phyloP scores from a whole-genome alignment of 2,329 filamentous ascomycete species.

The Sporothrix luriei region DNA sequence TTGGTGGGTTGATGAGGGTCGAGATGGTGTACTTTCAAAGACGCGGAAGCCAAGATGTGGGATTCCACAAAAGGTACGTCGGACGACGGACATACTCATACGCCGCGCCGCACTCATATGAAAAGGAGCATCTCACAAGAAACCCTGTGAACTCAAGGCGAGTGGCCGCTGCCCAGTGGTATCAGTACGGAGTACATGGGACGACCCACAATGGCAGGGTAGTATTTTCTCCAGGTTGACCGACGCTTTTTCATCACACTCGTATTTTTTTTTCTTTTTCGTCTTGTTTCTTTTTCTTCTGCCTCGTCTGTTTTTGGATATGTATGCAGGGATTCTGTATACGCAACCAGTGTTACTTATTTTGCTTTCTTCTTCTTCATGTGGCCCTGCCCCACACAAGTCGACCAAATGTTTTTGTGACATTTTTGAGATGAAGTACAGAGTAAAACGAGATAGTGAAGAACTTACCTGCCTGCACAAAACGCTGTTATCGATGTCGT shows the following conservation, averaged over 20 bases:
- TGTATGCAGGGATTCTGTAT: constrained; percentile 5
- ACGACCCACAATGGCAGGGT: constrained; percentile 19
- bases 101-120: no score
- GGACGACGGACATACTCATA: no score
- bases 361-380: constrained; percentile 11
- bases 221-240: constrained; percentile 19
- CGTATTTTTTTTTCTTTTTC: constrained; percentile 6
- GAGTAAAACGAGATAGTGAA: not conserved
- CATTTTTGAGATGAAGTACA: not conserved
- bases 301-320: not conserved
- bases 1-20: no score
- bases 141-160: not conserved
- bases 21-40: not conserved
- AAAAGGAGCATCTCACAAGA: not conserved
- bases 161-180: constrained; percentile 8
- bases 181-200: not conserved
- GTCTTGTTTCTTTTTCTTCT: constrained; percentile 2
- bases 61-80: not conserved
- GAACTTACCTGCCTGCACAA: not conserved
- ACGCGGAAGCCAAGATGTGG: not conserved
- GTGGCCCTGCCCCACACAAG: constrained; percentile 1
- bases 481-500: no score
- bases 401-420: not conserved
- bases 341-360: not conserved
- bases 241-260: constrained; percentile 22